Evolutionary conservation across 768 basidiomycete genomes (phyloP), one percentile per base, ranked within the genome.

Genomic region (Brasilioporus rufonigricans): DNA sequence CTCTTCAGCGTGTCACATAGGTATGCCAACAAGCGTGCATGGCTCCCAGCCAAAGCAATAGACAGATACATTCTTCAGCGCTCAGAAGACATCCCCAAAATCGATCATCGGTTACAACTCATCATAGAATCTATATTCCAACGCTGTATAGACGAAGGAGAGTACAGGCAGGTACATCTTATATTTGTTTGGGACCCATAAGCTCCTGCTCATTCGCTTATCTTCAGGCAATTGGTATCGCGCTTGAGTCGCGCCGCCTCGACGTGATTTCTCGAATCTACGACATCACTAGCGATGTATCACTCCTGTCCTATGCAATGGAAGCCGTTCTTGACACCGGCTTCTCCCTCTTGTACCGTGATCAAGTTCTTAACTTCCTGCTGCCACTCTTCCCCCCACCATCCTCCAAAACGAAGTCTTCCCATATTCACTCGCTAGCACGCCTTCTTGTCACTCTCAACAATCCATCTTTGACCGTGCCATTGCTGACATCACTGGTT

Each of bases 41-140:
- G 45, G n/a, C 35, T 23, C 53, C 39, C 40, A 97, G 96, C 97
- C 64, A 95, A 92, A 68, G 94, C 94, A 49, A 93, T 99, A 64
- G 97, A 99, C 80, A 82, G 86, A 52, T 98, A 97, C 65, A 91
- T 98, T 59, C 74, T 82, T 49, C 74, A 82, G 29, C 84, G 91
- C 33, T 68, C 80, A 1, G 77, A 84, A 52, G 86, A 86, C 57
- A 66, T 74, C 12, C 72, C 79, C 38, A 85, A 85, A 69, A 81
- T 94, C 48, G 96, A 98, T 65, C 73, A 86, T 7, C 84, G 89
- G 41, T 75, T 98, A 44, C 86, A 87, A 70, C 71, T 74, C 35
- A 91, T 97, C 54, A 93, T 98, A 47, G 93, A 98, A 69, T 81
- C 84, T 36, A 97, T 98, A 55, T 91, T 98, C 69, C 74, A 78